Evolutionary conservation across 1,139 yeast genomes (phyloP), one percentile per base, ranked within the genome.

Genomic region (Diutina mesorugosa): DNA sequence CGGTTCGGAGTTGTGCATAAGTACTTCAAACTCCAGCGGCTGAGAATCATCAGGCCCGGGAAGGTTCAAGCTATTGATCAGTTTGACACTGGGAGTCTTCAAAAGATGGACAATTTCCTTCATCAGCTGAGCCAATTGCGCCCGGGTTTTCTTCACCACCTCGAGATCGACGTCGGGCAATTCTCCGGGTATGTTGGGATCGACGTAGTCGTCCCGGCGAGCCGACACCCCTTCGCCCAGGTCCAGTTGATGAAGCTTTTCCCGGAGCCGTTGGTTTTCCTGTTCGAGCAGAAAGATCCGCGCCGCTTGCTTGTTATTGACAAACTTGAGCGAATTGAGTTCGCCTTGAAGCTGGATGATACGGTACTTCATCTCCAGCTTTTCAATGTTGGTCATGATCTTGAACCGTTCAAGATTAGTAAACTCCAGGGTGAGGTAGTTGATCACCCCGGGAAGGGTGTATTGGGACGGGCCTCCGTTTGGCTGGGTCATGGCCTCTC

Each of bases 361-460:
- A 60, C 75, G 74, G 64, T 78, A 72, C 63, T 79, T 80, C 79
- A 81, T 76, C 58, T 82, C 84, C 8, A 81, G 73, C 59, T 76
- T 77, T 63, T 82, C 86, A 61, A 82, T 68, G 63, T 79, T 81
- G 59, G 79, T 75, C 69, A 79, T 72, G 65, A 82, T 79, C 63
- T 81, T 77, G 66, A 75, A 81, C 58, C 83, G 68, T 63, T 82
- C 87, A 60, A 81, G 72, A 58, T 78, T 76, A 35, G 86, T 80
- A 67, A 81, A 82, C 61, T 82, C 86, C 9, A 80, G 74, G 45
- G 84, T 83, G 57, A 82, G 69, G 63, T 82, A 82, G 63, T 80
- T 81, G 68, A 82, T 81, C n/a, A 82, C 81, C 1, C 87, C 87
- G 0, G 87, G 87, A 30, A 82, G 70, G 1, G 85, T 81, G 61